Evolutionary conservation across 2,329 filamentous ascomycete genomes (phyloP).

Genomic region (Fusarium hainanense): DNA sequence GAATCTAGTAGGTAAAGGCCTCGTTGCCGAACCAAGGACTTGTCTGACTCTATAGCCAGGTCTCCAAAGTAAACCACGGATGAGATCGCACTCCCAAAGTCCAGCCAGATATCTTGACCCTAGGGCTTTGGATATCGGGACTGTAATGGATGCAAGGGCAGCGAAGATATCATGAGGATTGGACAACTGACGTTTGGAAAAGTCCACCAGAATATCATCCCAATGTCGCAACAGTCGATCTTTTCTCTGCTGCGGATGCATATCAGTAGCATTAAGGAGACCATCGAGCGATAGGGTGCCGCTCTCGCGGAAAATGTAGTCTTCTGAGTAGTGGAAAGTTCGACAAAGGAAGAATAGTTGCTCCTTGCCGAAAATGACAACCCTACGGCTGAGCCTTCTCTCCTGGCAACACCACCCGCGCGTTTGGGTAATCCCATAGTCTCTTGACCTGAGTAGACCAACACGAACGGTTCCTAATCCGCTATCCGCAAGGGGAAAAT

Average conservation of each 20-base stretch:
- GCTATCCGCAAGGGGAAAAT: not conserved
- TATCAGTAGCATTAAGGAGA: not conserved
- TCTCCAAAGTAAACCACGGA: slow-evolving; percentile 4
- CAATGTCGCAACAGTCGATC: slow-evolving; percentile 8
- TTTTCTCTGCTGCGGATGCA: not conserved
- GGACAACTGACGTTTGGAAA: slow-evolving; percentile 8
- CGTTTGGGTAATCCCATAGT: not conserved
- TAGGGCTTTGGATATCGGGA: not conserved
- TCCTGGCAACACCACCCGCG: slow-evolving; percentile 30
- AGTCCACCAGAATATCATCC: slow-evolving; percentile 8
- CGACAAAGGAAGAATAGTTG: slow-evolving; percentile 13
- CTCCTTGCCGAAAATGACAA: slow-evolving; percentile 8
- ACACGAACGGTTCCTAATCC: not conserved
- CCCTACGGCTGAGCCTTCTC: not conserved
- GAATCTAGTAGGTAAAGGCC: slow-evolving; percentile 1
- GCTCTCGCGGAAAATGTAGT: not conserved
- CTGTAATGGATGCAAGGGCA: slow-evolving; percentile 12
- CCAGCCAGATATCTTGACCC: slow-evolving; percentile 22
- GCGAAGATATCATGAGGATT: slow-evolving; percentile 27
- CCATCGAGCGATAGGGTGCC: not conserved
- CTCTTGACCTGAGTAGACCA: not conserved
- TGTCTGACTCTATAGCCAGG: not conserved
- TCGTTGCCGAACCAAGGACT: not conserved
- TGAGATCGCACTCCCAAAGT: slow-evolving; percentile 17
- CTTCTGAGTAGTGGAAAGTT: not conserved